Base-by-base conservation (phyloP, 352 stramenopile genomes). In the Globisporangium radiosum region DNA sequence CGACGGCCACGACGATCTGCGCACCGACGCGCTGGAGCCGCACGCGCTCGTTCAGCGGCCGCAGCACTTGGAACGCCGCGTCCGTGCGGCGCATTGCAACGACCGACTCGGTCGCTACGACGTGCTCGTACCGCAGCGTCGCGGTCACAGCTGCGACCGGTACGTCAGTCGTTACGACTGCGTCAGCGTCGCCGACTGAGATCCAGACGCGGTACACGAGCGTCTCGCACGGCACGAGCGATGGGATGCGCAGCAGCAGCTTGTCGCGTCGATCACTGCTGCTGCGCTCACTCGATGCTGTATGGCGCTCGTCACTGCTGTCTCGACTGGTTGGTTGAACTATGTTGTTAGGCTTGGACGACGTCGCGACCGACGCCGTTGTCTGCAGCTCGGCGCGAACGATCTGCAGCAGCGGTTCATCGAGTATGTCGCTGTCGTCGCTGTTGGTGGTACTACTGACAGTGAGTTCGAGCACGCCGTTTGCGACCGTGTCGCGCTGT, bases 391-490 rank as follows among this genome's bases (percentile, higher is more conserved):
- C 52, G 14, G 45, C 54, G 37, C 37, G 38, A 7, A 51, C 52
- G 6, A 73, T 38, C 33, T 65, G 63, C 7, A 60, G 37, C 4
- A 58, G 54, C 44, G 44, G 5, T 5, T 44, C 40, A 8, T 39
- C 59, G 10, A 59, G 45, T 2, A 43, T 54, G 15, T 57, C 25
- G 33, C 57, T 52, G 38, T 55, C 67, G 5, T 73, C 65, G 70
- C 60, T 68, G 5, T 72, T 65, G 25, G 25, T 33, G 25, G 1
- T 33, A 33, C 25, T 33, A 33, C 25, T 2, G 25, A 33, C 25
- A 33, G 70, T 62, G 38, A 92, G 43, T 54, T 88, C 71, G 11
- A 90, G 62, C 19, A 73, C 63, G 17, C 83, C 80, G 43, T 83
- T 61, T 0, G 54, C 33, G 4, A 90, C 62, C 4, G 48, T 64